Conservation (phyloP, 441 rosid genomes). For the Raphanus hybrid region DNA sequence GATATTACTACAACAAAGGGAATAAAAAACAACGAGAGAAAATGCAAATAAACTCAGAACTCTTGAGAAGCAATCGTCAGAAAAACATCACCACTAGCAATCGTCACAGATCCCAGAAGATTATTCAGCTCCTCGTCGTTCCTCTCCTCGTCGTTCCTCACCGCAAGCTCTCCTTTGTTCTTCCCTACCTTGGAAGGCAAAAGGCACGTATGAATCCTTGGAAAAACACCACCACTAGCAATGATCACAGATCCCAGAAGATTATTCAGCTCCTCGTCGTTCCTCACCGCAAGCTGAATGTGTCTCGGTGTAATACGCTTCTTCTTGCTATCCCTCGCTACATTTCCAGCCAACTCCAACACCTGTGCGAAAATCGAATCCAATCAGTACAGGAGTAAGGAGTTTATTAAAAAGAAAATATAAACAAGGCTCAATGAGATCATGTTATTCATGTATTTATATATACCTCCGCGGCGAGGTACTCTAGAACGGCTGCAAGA, state of each 20-base stretch:
- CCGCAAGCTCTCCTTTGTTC: conserved; percentile 51
- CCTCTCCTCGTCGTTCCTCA: conserved; percentile 79
- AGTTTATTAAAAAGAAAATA: too few relatives aligned
- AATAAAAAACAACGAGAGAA: too few relatives aligned
- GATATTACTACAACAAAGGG: too few relatives aligned
- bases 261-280: conserved; percentile 72
- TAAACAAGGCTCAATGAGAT: too few relatives aligned
- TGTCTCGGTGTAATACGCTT: conserved; percentile 75
- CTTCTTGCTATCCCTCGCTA: conserved; percentile 83
- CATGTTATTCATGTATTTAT: too few relatives aligned
- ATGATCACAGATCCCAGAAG: conserved; percentile 75
- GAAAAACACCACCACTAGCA: conserved; percentile 82
- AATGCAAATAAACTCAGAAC: conserved; percentile 42
- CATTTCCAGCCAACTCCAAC: conserved; percentile 78
- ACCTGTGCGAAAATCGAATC: conserved; percentile 44
- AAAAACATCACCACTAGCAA: conserved; percentile 80
- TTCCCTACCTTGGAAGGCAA: conserved; percentile 53
- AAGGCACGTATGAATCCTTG: conserved; percentile 67
- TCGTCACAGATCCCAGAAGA: conserved; percentile 72
- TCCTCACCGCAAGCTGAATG: conserved; percentile 71
- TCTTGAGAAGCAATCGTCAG: conserved; percentile 85
- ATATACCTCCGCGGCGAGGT: conserved; percentile 80
- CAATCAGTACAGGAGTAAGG: background rate
- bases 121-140: conserved; percentile 79
- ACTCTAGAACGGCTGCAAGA: conserved; percentile 85